Percentiles rank a stretch among this genome's conserved stretches.
Conservation (phyloP, 2,329 filamentous ascomycete genomes). For the Moelleriella libera region DNA sequence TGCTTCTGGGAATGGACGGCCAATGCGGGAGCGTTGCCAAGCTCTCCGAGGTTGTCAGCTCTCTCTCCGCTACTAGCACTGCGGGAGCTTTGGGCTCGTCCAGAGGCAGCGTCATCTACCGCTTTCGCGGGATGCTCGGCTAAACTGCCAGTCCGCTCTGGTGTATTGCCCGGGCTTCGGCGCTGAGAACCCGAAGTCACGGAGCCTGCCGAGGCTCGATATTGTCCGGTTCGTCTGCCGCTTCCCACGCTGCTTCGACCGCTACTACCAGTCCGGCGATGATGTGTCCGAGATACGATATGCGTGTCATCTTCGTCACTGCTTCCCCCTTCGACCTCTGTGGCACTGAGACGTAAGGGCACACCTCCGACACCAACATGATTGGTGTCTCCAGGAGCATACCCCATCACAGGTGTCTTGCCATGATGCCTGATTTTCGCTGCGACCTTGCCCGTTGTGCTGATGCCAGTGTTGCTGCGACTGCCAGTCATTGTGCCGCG, state of each 20-base stretch:
- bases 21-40: slow-evolving; percentile 32
- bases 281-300: slow-evolving; percentile 35
- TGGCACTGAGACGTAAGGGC: slow-evolving; percentile 84
- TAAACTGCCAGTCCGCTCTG: slow-evolving; percentile 38
- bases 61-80: slow-evolving; percentile 46
- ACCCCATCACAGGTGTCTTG: slow-evolving; percentile 65
- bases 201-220: slow-evolving; percentile 35
- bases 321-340: slow-evolving; percentile 81
- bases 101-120: slow-evolving; percentile 28
- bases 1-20: slow-evolving; percentile 45
- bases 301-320: slow-evolving; percentile 57
- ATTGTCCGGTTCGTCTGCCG: slow-evolving; percentile 31
- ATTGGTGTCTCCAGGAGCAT: slow-evolving; percentile 56
- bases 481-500: slow-evolving; percentile 23
- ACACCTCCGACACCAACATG: slow-evolving; percentile 66
- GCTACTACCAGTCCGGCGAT: slow-evolving; percentile 62
- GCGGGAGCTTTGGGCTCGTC: slow-evolving; percentile 32
- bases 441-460: slow-evolving; percentile 49
- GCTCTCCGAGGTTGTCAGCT: slow-evolving; percentile 45
- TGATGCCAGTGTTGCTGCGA: slow-evolving; percentile 49
- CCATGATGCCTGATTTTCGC: slow-evolving; percentile 84
- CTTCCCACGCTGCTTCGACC: slow-evolving; percentile 55
- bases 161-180: slow-evolving; percentile 37
- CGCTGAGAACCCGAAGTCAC: slow-evolving; percentile 24
- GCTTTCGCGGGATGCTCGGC: slow-evolving; percentile 23